Percentiles rank a stretch among this genome's conserved stretches.
These are phyloP conservation scores for Jaltomata sinuosa DNA, from an alignment of 257 asterid genomes.

Conservation along the genomic window DNA sequence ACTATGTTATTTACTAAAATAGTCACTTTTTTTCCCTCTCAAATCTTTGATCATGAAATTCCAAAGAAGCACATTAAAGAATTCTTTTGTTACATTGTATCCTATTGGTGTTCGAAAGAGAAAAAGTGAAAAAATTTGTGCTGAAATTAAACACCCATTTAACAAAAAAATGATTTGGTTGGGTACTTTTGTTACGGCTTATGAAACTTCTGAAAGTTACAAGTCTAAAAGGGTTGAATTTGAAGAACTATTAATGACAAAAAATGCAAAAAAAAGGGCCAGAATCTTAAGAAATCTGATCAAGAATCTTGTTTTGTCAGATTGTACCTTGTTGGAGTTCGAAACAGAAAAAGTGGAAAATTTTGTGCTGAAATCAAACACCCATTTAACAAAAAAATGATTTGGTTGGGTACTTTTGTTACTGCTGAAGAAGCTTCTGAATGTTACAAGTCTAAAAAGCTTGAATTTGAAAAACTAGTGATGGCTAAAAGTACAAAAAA, in stretches of 20 bases:
- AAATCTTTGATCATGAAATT: not conserved
- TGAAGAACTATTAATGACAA: not conserved
- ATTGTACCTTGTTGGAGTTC: not conserved
- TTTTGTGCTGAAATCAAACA: no score
- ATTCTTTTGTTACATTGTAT: not conserved
- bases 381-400: no score
- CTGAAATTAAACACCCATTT: no score
- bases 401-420: no score
- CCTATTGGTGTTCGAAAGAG: not conserved
- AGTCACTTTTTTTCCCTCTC: no score
- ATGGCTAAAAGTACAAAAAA: no score
- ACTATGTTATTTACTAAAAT: not conserved
- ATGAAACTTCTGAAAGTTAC: not conserved
- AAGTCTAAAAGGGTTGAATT: not conserved
- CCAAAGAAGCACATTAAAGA: not conserved
- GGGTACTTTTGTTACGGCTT: not conserved
- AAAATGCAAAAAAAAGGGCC: not conserved
- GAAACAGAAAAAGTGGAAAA: no score
- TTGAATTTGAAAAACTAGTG: no score
- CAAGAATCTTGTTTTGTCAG: not conserved
- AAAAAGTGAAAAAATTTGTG: no score
- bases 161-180: no score
- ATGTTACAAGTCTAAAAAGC: no score
- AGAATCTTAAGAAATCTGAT: not conserved
- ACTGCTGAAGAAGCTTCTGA: no score